These are phyloP conservation scores for Claviceps humidiphila DNA, from an alignment of 2,329 filamentous ascomycete genomes.

Conservation along the genomic window DNA sequence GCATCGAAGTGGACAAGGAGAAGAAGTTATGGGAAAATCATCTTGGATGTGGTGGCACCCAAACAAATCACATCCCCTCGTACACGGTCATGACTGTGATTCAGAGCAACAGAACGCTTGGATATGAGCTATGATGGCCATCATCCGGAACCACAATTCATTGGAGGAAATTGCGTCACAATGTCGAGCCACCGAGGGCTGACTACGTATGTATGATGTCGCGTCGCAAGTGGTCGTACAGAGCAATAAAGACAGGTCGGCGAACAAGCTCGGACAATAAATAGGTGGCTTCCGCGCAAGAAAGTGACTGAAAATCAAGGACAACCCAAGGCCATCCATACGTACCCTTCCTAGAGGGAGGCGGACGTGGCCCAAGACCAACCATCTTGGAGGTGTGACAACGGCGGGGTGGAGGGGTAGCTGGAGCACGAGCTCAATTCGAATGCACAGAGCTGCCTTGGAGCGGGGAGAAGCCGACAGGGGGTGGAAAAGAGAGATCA, in stretches of 20 bases:
- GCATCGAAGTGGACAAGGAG: neutral
- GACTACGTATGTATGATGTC: constrained; percentile 1
- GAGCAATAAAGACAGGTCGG: neutral
- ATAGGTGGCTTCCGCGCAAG: neutral
- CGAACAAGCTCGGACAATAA: neutral
- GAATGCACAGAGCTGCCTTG: neutral
- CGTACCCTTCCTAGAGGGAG: constrained; percentile 53
- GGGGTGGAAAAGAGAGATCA: neutral
- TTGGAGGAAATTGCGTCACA: neutral
- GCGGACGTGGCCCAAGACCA: constrained; percentile 36
- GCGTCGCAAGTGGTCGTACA: neutral
- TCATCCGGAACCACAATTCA: neutral
- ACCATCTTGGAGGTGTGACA: constrained; percentile 29
- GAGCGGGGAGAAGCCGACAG: neutral
- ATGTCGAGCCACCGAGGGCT: neutral
- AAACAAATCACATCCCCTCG: neutral
- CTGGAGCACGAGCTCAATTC: constrained; percentile 5
- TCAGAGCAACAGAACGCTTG: neutral
- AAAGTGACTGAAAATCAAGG: neutral
- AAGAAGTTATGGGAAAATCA: neutral
- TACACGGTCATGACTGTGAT: neutral
- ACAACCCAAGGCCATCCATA: constrained; percentile 12
- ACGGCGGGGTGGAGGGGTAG: constrained; percentile 26
- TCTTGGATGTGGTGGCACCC: neutral
- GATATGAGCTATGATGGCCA: neutral